Evolutionary conservation across 2,329 filamentous ascomycete genomes (phyloP).

Genomic region (Cadophora luteo-olivacea): DNA sequence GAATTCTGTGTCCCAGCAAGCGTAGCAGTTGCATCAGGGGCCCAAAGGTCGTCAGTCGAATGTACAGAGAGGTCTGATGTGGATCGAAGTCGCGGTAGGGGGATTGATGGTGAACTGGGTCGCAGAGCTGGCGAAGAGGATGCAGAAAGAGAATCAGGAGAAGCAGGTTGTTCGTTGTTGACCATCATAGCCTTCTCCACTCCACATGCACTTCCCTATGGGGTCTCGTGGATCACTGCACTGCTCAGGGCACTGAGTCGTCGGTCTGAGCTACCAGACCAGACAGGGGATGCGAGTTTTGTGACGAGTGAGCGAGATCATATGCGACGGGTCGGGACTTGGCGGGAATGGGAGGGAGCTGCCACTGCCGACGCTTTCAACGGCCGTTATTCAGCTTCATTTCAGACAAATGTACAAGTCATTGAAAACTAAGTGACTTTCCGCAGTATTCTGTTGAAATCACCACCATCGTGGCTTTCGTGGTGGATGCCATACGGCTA

Average conservation of each 20-base stretch:
- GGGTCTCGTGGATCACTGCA: constrained; percentile 17
- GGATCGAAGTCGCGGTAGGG: constrained; percentile 27
- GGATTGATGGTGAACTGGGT: constrained; percentile 14
- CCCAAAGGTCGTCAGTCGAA: constrained; percentile 29
- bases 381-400: background rate
- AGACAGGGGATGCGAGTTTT: constrained; percentile 18
- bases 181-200: constrained; percentile 10
- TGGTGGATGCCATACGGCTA: background rate
- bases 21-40: constrained; percentile 38
- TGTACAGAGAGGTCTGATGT: constrained; percentile 27
- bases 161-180: constrained; percentile 9
- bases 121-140: constrained; percentile 8
- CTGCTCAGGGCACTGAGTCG: constrained; percentile 5
- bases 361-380: background rate
- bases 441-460: background rate
- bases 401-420: background rate
- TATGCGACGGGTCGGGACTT: background rate
- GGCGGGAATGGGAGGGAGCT: constrained; percentile 1
- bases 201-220: constrained; percentile 2
- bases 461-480: background rate
- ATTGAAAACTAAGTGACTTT: background rate
- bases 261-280: constrained; percentile 13
- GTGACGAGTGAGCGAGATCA: constrained; percentile 6
- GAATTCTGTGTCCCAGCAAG: constrained; percentile 31
- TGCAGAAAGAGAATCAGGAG: constrained; percentile 12